These are phyloP conservation scores for Talaromyces sp. DNA, from an alignment of 2,329 filamentous ascomycete genomes.

Conservation along the genomic window DNA sequence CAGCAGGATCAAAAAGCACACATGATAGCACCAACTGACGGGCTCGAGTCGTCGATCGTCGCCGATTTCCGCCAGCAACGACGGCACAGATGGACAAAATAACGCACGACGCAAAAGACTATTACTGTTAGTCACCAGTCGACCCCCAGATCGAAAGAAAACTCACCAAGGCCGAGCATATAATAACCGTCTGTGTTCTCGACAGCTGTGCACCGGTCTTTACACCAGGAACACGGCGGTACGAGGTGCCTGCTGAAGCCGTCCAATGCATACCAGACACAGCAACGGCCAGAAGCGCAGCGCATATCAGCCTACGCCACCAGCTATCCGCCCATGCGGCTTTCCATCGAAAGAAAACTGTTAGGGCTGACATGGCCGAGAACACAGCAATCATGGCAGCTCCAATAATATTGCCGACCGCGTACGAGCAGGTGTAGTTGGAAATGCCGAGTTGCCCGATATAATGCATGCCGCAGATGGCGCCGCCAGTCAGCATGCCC, in stretches of 20 bases:
- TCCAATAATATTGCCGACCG: constrained; percentile 56
- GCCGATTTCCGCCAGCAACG: constrained; percentile 50
- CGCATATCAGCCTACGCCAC: constrained; percentile 67
- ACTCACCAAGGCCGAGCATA: constrained; percentile 66
- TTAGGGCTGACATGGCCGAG: constrained; percentile 64
- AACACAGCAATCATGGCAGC: constrained; percentile 67
- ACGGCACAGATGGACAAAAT: constrained; percentile 54
- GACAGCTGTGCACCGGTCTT: constrained; percentile 41
- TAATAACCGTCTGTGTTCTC: constrained; percentile 63
- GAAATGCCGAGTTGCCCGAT: constrained; percentile 76
- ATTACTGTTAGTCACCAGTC: neutral
- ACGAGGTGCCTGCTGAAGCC: constrained; percentile 65
- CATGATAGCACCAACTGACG: constrained; percentile 53
- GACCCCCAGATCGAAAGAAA: neutral
- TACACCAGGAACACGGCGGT: constrained; percentile 51
- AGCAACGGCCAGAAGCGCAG: constrained; percentile 63
- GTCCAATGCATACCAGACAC: constrained; percentile 89
- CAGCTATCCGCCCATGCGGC: constrained; percentile 72
- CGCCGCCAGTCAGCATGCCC: constrained; percentile 65
- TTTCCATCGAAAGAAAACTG: constrained; percentile 72
- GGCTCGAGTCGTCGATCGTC: constrained; percentile 53
- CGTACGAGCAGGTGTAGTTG: constrained; percentile 67
- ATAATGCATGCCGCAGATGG: constrained; percentile 83
- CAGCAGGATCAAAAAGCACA: constrained; percentile 40
- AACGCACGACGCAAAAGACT: constrained; percentile 60